Base-by-base conservation (phyloP, 2,329 filamentous ascomycete genomes). In the Bipolaris sorokiniana region DNA sequence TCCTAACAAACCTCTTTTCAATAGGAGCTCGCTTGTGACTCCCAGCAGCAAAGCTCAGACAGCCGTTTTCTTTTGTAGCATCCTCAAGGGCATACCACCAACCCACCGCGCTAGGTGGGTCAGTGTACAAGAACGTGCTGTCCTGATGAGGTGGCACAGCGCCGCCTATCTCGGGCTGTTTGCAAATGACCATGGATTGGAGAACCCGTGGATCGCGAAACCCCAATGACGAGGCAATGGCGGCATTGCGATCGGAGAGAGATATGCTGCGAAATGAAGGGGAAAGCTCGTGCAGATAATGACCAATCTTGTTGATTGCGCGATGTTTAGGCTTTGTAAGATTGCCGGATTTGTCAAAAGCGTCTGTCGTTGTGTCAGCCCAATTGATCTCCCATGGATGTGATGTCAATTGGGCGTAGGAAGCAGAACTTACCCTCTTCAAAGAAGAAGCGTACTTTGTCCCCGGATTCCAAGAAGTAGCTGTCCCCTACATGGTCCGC, bases 41-140 rank as follows among this genome's bases (percentile, higher is more conserved):
- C 0, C 93, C 94, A 0, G 87, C 88, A 65, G 92, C 84, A 78
- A 98, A 97, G 62, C 89, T 91, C 70, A 99, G 77, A 69, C 93
- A 97, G 1, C 92, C 95, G 76, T 99, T 99, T 74, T 89, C 87
- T 0, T 83, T 80, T 7, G 90, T 94, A 20, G 92, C 91, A 77
- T 98, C 94, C 79, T 99, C 93, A 37, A 99, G 84, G 11, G 95
- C 95, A 76, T 97, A 96, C 95, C 95, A 99, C 80, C 94, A 98
- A 0, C 95, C 95, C 2, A 98, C 90, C 0, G 95, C 95, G 37
- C 86, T 90, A 0, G 94, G 94, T 36, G 91, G 90, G 64, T 92
- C 81, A 1, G 95, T 98, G 76, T 96, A 98, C 60, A 99, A 68
- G 67, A 98, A 99, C 0, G 92, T 93, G 63, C 86, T 91, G 77